Conservation (phyloP, 306 rosid species). For the Medicago arabica region DNA sequence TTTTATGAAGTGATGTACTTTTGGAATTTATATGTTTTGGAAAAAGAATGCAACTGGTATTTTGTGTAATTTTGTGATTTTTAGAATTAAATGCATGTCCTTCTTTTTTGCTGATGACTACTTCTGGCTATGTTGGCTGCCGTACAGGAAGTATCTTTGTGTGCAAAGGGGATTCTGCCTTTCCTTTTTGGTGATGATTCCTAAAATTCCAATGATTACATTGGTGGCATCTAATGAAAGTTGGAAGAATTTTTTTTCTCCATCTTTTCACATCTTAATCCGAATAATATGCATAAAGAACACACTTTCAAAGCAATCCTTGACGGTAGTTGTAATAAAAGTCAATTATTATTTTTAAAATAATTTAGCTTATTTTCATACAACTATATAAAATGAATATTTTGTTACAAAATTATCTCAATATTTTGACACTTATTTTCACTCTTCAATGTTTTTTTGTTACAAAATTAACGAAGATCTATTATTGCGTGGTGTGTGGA, state of each 20-base stretch:
- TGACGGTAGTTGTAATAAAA: too few species aligned
- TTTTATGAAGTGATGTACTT: not conserved
- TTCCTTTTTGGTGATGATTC: not conserved
- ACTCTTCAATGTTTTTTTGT: too few species aligned
- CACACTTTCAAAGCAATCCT: too few species aligned
- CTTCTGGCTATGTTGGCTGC: not conserved
- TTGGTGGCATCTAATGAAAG: slow-evolving; percentile 17
- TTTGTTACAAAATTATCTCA: too few species aligned
- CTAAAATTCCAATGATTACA: slow-evolving; percentile 1
- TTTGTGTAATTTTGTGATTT: slow-evolving; percentile 15
- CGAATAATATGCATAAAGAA: too few species aligned
- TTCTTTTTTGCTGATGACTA: not conserved
- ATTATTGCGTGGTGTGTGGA: too few species aligned
- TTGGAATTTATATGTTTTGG: slow-evolving; percentile 7
- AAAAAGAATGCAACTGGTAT: not conserved
- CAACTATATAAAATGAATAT: too few species aligned
- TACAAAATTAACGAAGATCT: too few species aligned
- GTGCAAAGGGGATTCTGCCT: not conserved
- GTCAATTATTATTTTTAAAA: too few species aligned
- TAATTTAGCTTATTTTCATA: too few species aligned
- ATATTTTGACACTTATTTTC: too few species aligned
- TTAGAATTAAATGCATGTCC: slow-evolving; percentile 23
- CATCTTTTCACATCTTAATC: too few species aligned
- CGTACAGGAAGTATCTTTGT: not conserved
- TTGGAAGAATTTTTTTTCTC: not conserved